Evolutionary conservation across 352 stramenopile genomes (phyloP), one percentile per base, ranked within the genome.

Genomic region (Pythium catenulatum): DNA sequence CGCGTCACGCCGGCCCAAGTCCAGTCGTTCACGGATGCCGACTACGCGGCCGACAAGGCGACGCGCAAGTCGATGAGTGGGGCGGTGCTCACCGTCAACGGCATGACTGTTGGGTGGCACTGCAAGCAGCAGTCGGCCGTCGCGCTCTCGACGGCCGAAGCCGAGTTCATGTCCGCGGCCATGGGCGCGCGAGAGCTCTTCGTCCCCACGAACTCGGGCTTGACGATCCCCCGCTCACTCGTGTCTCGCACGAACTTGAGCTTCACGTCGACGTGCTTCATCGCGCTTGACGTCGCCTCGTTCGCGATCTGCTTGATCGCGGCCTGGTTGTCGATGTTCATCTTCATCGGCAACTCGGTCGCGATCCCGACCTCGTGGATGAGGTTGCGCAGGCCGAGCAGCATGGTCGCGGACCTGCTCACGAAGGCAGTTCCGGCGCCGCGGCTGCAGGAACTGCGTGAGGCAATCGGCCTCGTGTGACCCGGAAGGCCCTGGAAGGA

Each of bases 21-120:
- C 11, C 34, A 46, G 32, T 39, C 34, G 14, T 89, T 84, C 72
- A 89, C 69, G 46, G 81, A 92, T 45, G 81, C 77, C 0, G 81
- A 90, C 50, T 90, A 74, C 30, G 82, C 88, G 0, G 80, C 52
- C 0, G 77, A 90, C 56, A 86, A 87, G 27, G 27, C 6, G 14
- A 85, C 87, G 25, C 41, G 81, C 2, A 92, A 83, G 48, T 90
- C 88, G 0, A 54, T 90, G 2, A 89, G 70, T 4, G 84, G 61
- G 75, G 61, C 13, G 9, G 50, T 90, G 0, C 0, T 89, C 1
- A 19, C 36, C 0, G 14, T 90, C 4, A 79, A 86, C 39, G 85
- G 88, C 0, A 89, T 89, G 58, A 7, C 65, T 30, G 54, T 77
- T 27, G 76, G 41, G 5, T 77, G 76, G 76, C 39, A 59, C 1